Percentiles rank a stretch among this genome's conserved stretches.
Conservation (phyloP, 208 protist genomes). For the Jaenimonas drosophilae region DNA sequence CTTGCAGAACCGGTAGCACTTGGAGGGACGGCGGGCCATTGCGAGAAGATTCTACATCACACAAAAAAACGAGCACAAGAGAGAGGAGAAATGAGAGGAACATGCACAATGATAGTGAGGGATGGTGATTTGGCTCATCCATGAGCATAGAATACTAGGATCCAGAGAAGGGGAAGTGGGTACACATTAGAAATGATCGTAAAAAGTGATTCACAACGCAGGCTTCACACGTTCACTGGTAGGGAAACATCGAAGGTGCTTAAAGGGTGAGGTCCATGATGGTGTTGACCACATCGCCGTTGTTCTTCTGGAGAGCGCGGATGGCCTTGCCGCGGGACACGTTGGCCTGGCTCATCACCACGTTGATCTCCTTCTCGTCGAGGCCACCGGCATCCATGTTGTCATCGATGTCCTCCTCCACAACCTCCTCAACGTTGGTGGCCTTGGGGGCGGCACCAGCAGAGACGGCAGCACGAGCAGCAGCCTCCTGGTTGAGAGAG, state of each 20-base stretch:
- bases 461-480: slow-evolving; percentile 51
- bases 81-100: slow-evolving; percentile 5
- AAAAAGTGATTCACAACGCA: slow-evolving; percentile 2
- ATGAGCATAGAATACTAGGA: background rate
- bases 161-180: background rate
- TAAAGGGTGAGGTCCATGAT: slow-evolving; percentile 84
- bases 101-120: background rate
- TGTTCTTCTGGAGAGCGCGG: slow-evolving; percentile 78
- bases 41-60: slow-evolving; percentile 2
- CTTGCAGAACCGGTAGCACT: slow-evolving; percentile 51
- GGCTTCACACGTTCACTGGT: too few species aligned
- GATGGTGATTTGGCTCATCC: background rate
- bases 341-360: slow-evolving; percentile 71
- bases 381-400: slow-evolving; percentile 47
- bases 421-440: slow-evolving; percentile 11
- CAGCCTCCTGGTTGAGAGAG: slow-evolving; percentile 51
- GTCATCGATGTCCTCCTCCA: slow-evolving; percentile 35
- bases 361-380: slow-evolving; percentile 79
- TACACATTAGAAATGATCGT: slow-evolving; percentile 5
- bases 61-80: slow-evolving; percentile 9
- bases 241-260: slow-evolving; percentile 5
- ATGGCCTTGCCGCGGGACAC: slow-evolving; percentile 69
- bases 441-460: slow-evolving; percentile 16
- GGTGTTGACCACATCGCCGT: slow-evolving; percentile 81
- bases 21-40: slow-evolving; percentile 45